Evolutionary conservation across 306 rosid species (phyloP).

Genomic region (Biancaea sappan): DNA sequence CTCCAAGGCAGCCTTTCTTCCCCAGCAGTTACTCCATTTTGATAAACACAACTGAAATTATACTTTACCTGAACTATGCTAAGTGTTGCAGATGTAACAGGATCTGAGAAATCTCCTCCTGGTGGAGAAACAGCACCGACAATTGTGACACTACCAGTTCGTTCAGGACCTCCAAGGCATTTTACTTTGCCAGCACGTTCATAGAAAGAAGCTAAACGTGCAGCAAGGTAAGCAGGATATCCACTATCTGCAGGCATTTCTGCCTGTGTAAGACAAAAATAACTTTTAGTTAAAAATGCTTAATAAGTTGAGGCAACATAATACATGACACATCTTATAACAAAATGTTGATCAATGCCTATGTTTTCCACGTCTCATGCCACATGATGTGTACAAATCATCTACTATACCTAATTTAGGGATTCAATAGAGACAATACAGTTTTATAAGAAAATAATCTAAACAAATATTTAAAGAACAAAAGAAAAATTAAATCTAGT

Average conservation of each 20-base stretch:
- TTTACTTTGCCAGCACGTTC: conserved; percentile 99
- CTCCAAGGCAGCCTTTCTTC: neutral
- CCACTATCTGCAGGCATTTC: conserved; percentile 99
- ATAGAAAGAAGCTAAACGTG: conserved; percentile 98
- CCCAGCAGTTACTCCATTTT: neutral
- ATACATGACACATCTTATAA: neutral
- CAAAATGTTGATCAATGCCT: neutral
- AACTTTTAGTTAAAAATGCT: neutral
- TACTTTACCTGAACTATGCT: conserved; percentile 93
- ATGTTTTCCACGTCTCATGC: conserved; percentile 12
- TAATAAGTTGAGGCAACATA: neutral
- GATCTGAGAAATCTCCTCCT: conserved; percentile 99
- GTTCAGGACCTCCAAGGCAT: conserved; percentile 97
- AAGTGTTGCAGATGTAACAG: conserved; percentile 99
- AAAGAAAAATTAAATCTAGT: neutral
- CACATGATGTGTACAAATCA: neutral
- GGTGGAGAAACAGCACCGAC: conserved; percentile 99
- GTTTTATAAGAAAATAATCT: conserved; percentile 21
- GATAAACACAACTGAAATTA: conserved; percentile 15
- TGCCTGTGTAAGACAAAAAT: conserved; percentile 64
- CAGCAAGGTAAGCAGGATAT: conserved; percentile 98
- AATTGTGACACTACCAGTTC: conserved; percentile 97
- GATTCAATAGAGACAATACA: conserved; percentile 7
- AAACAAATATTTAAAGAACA: neutral
- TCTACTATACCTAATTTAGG: conserved; percentile 6